phyloP scores from a whole-genome alignment of 2,329 filamentous ascomycete genomes.

The Arthrobotrys megalospora region DNA sequence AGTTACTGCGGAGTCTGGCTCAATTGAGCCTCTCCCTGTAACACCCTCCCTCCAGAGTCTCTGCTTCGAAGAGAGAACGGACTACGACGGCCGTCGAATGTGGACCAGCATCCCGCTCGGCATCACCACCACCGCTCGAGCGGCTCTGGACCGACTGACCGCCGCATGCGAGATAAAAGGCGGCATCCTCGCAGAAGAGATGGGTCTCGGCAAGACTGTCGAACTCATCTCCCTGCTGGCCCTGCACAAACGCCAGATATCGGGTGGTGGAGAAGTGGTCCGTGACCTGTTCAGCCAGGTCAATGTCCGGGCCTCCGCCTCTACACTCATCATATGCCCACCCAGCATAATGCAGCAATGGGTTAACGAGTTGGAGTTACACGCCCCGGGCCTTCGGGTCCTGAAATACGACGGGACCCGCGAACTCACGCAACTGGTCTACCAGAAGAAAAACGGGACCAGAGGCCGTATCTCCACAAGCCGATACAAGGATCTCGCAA shows the following conservation, averaged over 20 bases:
- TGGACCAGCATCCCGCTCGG: conserved; percentile 78
- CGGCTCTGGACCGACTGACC: conserved; percentile 27
- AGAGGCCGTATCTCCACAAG: conserved; percentile 64
- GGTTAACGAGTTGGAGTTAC: conserved; percentile 74
- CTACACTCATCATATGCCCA: conserved; percentile 74
- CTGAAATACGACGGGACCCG: conserved; percentile 73
- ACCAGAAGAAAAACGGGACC: conserved; percentile 62
- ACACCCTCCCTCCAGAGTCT: conserved; percentile 70
- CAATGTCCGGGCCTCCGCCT: conserved; percentile 70
- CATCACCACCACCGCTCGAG: conserved; percentile 71
- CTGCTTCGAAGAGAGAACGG: conserved; percentile 64
- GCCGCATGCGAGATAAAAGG: conserved; percentile 67
- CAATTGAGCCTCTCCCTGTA: conserved; percentile 13
- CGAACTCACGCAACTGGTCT: conserved; percentile 42
- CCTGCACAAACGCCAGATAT: conserved; percentile 71
- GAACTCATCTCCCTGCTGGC: conserved; percentile 81
- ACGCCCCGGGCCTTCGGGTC: conserved; percentile 74
- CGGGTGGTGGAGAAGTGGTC: conserved; percentile 29
- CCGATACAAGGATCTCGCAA: conserved; percentile 61
- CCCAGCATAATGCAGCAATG: conserved; percentile 73
- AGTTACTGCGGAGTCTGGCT: conserved; percentile 35
- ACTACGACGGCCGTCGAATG: conserved; percentile 67
- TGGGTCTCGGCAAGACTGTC: conserved; percentile 86
- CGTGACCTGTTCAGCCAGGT: conserved; percentile 68
- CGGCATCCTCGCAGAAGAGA: conserved; percentile 83